Base-by-base conservation (phyloP, 1,139 yeast species). In the Waltiozyma sp. region DNA sequence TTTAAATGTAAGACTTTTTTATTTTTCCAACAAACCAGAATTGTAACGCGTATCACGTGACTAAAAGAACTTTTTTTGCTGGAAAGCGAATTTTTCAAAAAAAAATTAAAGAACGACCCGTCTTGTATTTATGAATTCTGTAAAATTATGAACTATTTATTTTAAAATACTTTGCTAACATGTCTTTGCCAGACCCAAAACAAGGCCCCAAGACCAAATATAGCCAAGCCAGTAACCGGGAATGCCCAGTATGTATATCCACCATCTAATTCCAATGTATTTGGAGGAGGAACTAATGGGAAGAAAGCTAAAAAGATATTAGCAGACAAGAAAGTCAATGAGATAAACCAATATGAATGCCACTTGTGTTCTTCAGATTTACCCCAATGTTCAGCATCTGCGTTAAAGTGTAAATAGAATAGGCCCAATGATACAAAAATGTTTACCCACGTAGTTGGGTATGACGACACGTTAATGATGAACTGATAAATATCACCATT, bases 241-340 rank as follows among this genome's bases (percentile, higher is more conserved):
- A 76, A 75, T 28, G 75, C 68, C 68, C 74, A 77, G 52, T 72
- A 77, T 1, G 83, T 81, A 41, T 46, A 63, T 61, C 65, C 45
- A 49, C 58, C 57, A 49, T 53, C 44, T 14, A 47, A 45, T 4
- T 48, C 52, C 8, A 49, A 24, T 7, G 39, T 45, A 1, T 43
- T 43, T 4, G 66, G 63, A 0, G 83, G 83, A 3, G 76, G 78
- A 0, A 77, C 59, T 56, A 77, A 75, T 7, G 83, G 82, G 44
- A 76, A 69, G 11, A 77, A 44, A 2, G 80, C 77, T 52, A 77
- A 61, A 47, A 75, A 75, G 5, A 75, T 35, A 49, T 76, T 75
- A 15, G 77, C 69, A 1, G 60, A n/a, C 15, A 75, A 54, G 51
- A 75, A 77, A 1, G 73, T 49, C 23, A 56, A 38, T 4, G 65